Evolutionary conservation across 2,329 filamentous ascomycete genomes (phyloP).

Genomic region (Verticillium alfalfae): DNA sequence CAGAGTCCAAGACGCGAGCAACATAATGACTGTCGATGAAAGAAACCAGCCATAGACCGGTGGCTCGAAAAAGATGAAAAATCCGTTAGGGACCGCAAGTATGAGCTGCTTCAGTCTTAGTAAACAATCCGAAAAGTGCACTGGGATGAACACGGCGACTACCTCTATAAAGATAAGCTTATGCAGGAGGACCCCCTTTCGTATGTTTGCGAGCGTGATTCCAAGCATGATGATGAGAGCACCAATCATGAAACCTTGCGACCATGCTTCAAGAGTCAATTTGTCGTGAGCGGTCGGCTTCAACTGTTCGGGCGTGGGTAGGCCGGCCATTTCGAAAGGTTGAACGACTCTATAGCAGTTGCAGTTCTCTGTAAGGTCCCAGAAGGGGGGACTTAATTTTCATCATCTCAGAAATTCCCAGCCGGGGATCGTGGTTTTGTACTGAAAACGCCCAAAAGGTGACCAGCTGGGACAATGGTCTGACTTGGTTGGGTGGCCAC

Average conservation of each 20-base stretch:
- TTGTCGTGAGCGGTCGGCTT: slow-evolving; percentile 9
- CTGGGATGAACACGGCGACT: slow-evolving; percentile 1
- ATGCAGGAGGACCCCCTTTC: slow-evolving; percentile 37
- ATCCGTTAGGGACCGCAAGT: slow-evolving; percentile 51
- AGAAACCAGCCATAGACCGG: slow-evolving; percentile 60
- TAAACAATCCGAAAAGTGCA: background rate
- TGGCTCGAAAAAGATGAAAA: slow-evolving; percentile 48
- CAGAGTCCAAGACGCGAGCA: slow-evolving; percentile 58
- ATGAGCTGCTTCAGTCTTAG: slow-evolving; percentile 32
- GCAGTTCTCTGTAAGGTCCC: background rate
- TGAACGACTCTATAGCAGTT: background rate
- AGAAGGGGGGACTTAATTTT: background rate
- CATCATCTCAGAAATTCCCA: background rate
- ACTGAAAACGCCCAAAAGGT: background rate
- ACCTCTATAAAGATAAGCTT: slow-evolving; percentile 45
- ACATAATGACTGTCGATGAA: slow-evolving; percentile 51
- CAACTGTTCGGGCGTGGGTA: background rate
- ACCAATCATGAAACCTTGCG: slow-evolving; percentile 42
- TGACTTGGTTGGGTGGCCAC: background rate
- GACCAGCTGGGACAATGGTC: background rate
- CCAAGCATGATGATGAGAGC: slow-evolving; percentile 40
- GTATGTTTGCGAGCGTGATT: slow-evolving; percentile 44
- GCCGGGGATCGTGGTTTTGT: background rate
- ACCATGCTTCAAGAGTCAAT: slow-evolving; percentile 37
- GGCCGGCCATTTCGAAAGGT: background rate